Base-by-base conservation (phyloP, 805 yeast genomes). In the Candida montana region DNA sequence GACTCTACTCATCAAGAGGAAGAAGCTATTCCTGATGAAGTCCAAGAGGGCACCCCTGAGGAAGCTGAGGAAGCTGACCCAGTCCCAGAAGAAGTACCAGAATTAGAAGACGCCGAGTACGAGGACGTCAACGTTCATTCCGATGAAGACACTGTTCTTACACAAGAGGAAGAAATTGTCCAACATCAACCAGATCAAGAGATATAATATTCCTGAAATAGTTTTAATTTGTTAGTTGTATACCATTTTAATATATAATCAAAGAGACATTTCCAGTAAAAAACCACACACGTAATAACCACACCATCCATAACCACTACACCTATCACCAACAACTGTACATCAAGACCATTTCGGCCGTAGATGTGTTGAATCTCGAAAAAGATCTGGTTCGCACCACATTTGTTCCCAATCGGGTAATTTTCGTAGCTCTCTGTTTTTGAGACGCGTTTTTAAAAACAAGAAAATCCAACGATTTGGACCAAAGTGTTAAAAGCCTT, bases 141-240 rank as follows among this genome's bases (percentile, higher is more conserved):
- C n/a, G 16, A 31, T 13, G 41, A 39, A n/a, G 42, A 40, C 10
- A 35, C 34, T 2, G 36, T 24, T 24, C 27, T 13, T 3, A 30
- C 7, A 12, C 31, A 34, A 11, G 42, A 32, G 13, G 33, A 35
- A 13, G 39, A 31, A 7, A 27, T 38, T 6, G 44, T 39, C 15
- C 38, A 47, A 21, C 45, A 47, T 19, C 42, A 39, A 8, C 44
- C 42, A 12, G 47, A 43, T 10, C 30, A 39, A n/a, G n/a, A 26
- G 11, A 13, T 21, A 6, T 21, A 21, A 21, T 21, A 6, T 6
- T 9, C 24, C 24, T 7, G 30, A n/a, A n/a, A n/a, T n/a, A 28
- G 15, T 12, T 28, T 28, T 28, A 28, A 16, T 31, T 5, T 31
- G n/a, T 16, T 10, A 6, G 33, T 31, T 31, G 7, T 8, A 31